phyloP scores from a whole-genome alignment of 441 rosid genomes.

The Macaranga tanarius region DNA sequence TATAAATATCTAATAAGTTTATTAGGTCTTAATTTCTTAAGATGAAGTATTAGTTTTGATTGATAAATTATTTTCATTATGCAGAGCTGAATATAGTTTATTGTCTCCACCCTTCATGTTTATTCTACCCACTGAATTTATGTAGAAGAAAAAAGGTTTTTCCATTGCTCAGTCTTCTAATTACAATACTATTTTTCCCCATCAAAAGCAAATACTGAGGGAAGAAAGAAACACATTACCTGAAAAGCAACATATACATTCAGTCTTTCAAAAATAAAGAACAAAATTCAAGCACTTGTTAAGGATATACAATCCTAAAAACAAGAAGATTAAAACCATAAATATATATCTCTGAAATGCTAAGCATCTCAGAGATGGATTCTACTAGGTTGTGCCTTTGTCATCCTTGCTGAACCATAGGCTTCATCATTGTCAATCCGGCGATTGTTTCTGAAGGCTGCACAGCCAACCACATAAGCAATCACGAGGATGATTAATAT shows the following conservation, averaged over 20 bases:
- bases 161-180: neutral
- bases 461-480: conserved; percentile 64
- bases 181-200: neutral
- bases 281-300: conserved; percentile 11
- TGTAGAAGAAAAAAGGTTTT: neutral
- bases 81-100: too few species aligned
- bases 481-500: conserved; percentile 72
- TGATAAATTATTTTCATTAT: too few species aligned
- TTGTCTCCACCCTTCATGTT: neutral
- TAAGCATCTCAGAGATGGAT: conserved; percentile 32
- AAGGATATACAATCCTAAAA: conserved; percentile 12
- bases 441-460: conserved; percentile 73
- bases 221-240: conserved; percentile 12
- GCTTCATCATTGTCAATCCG: conserved; percentile 79
- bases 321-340: conserved; percentile 12
- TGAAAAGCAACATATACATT: conserved; percentile 9
- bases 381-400: conserved; percentile 66
- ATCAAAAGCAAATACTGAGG: conserved; percentile 11
- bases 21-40: too few species aligned
- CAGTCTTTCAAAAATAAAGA: neutral
- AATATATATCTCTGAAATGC: neutral
- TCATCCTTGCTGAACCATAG: conserved; percentile 70
- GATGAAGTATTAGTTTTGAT: too few species aligned
- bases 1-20: too few species aligned
- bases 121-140: too few species aligned